Evolutionary conservation across 1,284 basidiomycete genomes (phyloP).

Genomic region (Papiliotrema terrestris): DNA sequence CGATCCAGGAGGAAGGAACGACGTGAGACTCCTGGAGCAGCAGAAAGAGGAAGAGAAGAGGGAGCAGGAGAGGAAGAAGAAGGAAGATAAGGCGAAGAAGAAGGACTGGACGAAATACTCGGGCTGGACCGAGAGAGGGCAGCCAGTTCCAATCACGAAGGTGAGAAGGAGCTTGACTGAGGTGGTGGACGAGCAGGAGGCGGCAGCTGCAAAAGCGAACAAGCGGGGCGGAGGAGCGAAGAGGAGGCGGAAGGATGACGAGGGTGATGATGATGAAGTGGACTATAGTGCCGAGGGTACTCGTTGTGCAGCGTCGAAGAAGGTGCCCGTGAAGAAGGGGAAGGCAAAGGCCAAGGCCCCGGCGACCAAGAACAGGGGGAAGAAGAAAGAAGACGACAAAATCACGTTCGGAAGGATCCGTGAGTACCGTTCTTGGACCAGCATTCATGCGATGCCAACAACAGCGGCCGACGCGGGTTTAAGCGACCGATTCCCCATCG

Average conservation of each 20-base stretch:
- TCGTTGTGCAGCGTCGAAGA: background rate
- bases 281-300: background rate
- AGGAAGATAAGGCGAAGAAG: constrained; percentile 9
- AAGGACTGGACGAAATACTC: constrained; percentile 2
- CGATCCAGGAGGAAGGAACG: constrained; percentile 1
- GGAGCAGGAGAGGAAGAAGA: background rate
- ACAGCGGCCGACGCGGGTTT: constrained; percentile 17
- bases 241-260: background rate
- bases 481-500: constrained; percentile 20
- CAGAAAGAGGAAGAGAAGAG: background rate
- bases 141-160: background rate
- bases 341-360: background rate
- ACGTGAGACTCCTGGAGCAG: background rate
- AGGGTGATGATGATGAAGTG: background rate
- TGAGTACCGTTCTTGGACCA: constrained; percentile 4
- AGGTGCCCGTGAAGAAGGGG: constrained; percentile 5
- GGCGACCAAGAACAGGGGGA: background rate
- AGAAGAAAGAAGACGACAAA: constrained; percentile 7
- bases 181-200: background rate
- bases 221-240: background rate
- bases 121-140: background rate
- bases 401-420: constrained; percentile 23
- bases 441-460: background rate
- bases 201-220: constrained; percentile 4
- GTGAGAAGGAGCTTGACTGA: too few species aligned